A percentile compares a stretch with the other conserved stretches of the same genome.
Evolutionary conservation across 2,329 filamentous ascomycete genomes (phyloP).

Genomic region (Pseudocercospora macadamiae): DNA sequence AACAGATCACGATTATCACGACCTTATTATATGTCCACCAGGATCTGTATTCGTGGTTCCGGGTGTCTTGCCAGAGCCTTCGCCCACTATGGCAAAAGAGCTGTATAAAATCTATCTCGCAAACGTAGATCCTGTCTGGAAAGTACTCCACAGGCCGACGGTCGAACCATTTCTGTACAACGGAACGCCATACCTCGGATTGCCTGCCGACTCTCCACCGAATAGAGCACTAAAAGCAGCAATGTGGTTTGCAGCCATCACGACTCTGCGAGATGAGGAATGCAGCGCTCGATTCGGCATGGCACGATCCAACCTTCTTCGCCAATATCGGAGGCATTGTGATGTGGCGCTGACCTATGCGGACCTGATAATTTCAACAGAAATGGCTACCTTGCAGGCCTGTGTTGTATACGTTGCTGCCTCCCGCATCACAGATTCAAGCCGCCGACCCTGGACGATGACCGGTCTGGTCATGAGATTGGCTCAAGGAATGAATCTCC

Average conservation of each 20-base stretch:
- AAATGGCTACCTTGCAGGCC: constrained; percentile 33
- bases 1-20: constrained; percentile 22
- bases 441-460: constrained; percentile 34
- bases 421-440: constrained; percentile 26
- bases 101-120: constrained; percentile 28
- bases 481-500: constrained; percentile 33
- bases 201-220: constrained; percentile 20
- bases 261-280: constrained; percentile 34
- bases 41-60: constrained; percentile 32
- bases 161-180: constrained; percentile 24
- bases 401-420: constrained; percentile 31
- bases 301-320: constrained; percentile 25
- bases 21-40: constrained; percentile 33
- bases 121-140: constrained; percentile 34
- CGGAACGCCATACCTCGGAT: constrained; percentile 28
- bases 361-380: constrained; percentile 34
- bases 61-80: constrained; percentile 30
- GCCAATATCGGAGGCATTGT: constrained; percentile 29
- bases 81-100: constrained; percentile 16
- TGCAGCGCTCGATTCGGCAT: constrained; percentile 25
- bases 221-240: constrained; percentile 30
- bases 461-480: constrained; percentile 33
- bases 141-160: constrained; percentile 32
- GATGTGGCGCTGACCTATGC: constrained; percentile 34
- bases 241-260: constrained; percentile 36